A percentile compares a stretch with the other conserved stretches of the same genome.
Conservation (phyloP, 208 protist genomes). For the Novymonas esmeraldas region DNA sequence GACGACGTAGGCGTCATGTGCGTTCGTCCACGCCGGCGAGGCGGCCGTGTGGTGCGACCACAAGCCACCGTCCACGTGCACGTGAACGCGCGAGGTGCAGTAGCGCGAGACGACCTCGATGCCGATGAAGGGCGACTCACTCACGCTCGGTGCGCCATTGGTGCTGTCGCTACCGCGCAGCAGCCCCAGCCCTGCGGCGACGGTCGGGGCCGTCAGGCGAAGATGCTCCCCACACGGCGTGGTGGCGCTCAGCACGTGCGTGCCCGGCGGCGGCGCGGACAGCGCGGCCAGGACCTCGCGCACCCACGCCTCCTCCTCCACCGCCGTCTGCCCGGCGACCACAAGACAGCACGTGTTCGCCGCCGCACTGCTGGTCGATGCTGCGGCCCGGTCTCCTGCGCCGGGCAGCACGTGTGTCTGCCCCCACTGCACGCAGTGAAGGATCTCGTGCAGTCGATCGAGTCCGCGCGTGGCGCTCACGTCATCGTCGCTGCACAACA, state of each 20-base stretch:
- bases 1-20: constrained; percentile 22
- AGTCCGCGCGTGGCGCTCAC: constrained; percentile 30
- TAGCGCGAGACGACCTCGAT: constrained; percentile 4
- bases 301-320: constrained; percentile 49
- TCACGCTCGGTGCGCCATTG: not conserved
- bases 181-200: constrained; percentile 2
- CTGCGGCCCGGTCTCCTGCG: not conserved
- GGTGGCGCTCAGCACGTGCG: not conserved
- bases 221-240: not conserved
- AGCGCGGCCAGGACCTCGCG: constrained; percentile 15
- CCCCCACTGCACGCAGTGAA: constrained; percentile 52
- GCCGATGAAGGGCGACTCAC: no score
- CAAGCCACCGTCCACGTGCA: constrained; percentile 5
- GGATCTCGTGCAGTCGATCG: constrained; percentile 54
- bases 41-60: constrained; percentile 6
- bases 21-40: not conserved
- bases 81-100: not conserved
- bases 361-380: not conserved
- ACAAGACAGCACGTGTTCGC: constrained; percentile 35
- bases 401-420: constrained; percentile 7
- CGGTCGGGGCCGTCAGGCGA: constrained; percentile 1
- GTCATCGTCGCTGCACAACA: constrained; percentile 22
- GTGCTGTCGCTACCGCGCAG: not conserved
- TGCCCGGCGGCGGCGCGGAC: not conserved
- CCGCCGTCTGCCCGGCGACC: constrained; percentile 20